Evolutionary conservation across 2,329 filamentous ascomycete species (phyloP).

Genomic region (Myotisia sp.): DNA sequence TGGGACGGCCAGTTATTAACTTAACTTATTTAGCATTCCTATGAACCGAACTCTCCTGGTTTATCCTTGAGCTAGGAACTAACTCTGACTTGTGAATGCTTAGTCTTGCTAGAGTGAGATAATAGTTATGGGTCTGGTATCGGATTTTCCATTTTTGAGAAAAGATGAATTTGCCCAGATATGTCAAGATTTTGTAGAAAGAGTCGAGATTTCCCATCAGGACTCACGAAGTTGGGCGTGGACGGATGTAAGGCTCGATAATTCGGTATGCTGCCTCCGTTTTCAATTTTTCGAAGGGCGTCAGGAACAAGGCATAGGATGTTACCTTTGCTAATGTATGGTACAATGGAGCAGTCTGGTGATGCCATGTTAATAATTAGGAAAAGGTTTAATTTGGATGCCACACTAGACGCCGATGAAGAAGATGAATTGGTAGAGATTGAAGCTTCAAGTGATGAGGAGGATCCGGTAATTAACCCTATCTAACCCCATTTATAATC

Average conservation of each 20-base stretch:
- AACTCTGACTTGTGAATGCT: too few relatives aligned
- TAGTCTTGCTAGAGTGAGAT: too few relatives aligned
- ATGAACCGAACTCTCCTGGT: too few relatives aligned
- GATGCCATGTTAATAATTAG: constrained; percentile 5
- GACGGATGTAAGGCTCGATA: constrained; percentile 5
- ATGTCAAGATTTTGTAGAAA: constrained; percentile 4
- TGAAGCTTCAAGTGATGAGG: constrained; percentile 2
- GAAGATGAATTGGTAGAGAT: background rate
- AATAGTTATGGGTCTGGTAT: background rate
- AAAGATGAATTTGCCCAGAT: constrained; percentile 6
- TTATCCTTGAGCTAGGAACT: too few relatives aligned
- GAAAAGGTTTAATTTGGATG: background rate
- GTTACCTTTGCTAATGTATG: constrained; percentile 1
- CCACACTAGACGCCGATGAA: background rate
- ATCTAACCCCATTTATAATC: constrained; percentile 2
- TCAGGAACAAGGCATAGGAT: background rate
- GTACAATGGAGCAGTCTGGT: too few relatives aligned
- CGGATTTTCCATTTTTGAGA: constrained; percentile 7
- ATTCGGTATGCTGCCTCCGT: constrained; percentile 2
- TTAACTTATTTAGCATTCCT: too few relatives aligned
- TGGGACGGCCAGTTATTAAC: too few relatives aligned
- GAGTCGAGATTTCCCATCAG: constrained; percentile 3
- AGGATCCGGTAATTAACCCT: constrained; percentile 6
- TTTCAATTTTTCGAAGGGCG: background rate
- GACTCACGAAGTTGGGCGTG: constrained; percentile 6